Conservation (phyloP, 2,329 filamentous ascomycete species). For the Pseudogymnoascus sp. region DNA sequence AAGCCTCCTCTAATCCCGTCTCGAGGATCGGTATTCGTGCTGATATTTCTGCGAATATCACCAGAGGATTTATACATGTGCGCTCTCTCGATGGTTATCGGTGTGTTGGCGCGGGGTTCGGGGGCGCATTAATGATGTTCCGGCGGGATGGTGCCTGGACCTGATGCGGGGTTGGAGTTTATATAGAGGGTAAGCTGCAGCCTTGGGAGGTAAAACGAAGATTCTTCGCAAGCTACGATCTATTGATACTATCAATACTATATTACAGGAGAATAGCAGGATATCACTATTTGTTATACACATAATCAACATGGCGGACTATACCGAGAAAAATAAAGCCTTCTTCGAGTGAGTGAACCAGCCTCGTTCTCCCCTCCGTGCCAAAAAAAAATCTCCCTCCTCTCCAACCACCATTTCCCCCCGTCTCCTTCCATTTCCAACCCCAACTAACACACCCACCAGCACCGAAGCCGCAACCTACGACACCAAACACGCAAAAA, state of each 20-base stretch:
- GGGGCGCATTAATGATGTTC: background rate
- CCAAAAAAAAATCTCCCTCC: background rate
- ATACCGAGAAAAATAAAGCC: constrained; percentile 30
- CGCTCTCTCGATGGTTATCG: background rate
- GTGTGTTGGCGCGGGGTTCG: background rate
- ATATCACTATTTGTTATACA: background rate
- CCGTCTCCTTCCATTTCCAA: background rate
- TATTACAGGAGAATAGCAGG: background rate
- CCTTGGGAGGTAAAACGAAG: background rate
- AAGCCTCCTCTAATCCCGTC: background rate
- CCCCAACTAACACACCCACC: background rate
- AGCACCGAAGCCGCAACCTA: constrained; percentile 45
- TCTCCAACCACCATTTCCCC: background rate
- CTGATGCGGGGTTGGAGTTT: background rate
- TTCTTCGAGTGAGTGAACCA: constrained; percentile 32
- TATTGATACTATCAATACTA: background rate
- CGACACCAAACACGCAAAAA: constrained; percentile 47
- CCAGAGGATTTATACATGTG: background rate
- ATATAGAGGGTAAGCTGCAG: background rate
- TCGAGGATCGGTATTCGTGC: background rate
- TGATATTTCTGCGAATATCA: background rate
- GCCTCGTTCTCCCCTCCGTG: background rate
- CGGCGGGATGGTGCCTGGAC: background rate
- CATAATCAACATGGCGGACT: constrained; percentile 17
- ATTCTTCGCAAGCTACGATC: background rate